Evolutionary conservation across 2,329 filamentous ascomycete species (phyloP).

Genomic region (Magnaporthiopsis rhizophila): DNA sequence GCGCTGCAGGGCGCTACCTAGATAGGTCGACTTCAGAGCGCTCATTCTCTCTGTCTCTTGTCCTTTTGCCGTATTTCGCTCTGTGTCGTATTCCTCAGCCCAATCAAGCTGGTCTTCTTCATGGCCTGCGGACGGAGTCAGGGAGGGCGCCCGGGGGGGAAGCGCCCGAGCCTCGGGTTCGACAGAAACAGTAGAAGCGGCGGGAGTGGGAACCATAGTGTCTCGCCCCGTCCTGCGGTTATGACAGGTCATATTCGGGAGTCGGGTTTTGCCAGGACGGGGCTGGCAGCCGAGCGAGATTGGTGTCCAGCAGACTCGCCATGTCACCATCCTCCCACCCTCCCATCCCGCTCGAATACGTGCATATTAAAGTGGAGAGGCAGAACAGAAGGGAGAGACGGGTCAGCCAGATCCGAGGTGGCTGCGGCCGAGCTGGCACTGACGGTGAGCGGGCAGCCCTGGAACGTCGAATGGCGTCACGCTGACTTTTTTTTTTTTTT

Average conservation of each 20-base stretch:
- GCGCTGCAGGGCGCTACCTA: too few species aligned
- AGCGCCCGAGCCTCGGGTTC: not conserved
- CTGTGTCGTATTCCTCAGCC: not conserved
- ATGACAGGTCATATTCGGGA: not conserved
- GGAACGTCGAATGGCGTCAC: not conserved
- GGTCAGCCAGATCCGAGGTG: not conserved
- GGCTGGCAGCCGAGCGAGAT: not conserved
- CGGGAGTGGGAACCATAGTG: not conserved
- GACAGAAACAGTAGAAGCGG: not conserved
- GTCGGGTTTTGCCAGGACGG: not conserved
- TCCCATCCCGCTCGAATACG: not conserved
- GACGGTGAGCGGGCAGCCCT: not conserved
- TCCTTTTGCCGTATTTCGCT: not conserved
- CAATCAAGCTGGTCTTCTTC: not conserved
- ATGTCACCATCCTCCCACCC: not conserved
- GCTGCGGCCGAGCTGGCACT: not conserved
- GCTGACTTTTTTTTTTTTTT: not conserved
- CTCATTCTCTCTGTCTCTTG: not conserved
- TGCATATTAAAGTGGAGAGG: not conserved
- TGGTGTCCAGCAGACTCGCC: slow-evolving; percentile 1
- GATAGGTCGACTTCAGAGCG: not conserved
- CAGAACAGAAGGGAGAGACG: not conserved
- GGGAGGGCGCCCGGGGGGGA: not conserved
- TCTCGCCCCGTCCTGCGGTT: not conserved
- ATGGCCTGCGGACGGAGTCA: not conserved